These are phyloP conservation scores for Acanthamoeba lenticulata DNA, from an alignment of 208 protist genomes.

Conservation along the genomic window DNA sequence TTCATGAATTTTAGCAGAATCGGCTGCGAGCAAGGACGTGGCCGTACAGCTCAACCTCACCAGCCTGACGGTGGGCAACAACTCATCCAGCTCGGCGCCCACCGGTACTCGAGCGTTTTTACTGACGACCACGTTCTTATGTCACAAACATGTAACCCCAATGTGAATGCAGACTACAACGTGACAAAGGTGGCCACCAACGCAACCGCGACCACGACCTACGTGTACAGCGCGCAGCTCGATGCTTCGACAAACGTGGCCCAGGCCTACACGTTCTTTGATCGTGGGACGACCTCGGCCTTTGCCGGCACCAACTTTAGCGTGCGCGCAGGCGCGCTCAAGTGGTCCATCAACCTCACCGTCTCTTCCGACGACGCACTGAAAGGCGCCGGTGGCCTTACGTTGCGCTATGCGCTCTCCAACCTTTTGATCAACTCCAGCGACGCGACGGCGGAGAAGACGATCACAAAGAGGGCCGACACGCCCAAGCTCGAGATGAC, in stretches of 20 bases:
- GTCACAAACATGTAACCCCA: no score
- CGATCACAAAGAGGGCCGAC: background rate
- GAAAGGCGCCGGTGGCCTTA: background rate
- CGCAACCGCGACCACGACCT: background rate
- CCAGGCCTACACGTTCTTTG: background rate
- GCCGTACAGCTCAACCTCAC: background rate
- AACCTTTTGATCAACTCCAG: background rate
- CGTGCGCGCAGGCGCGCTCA: background rate
- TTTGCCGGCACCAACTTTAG: background rate
- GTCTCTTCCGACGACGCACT: background rate
- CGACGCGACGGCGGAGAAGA: background rate
- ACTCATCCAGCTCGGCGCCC: background rate
- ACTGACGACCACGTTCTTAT: background rate
- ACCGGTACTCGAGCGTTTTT: background rate
- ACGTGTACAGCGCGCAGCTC: background rate
- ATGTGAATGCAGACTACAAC: background rate
- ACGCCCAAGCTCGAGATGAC: background rate
- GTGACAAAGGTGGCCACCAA: background rate
- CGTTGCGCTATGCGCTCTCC: background rate
- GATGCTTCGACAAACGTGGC: background rate
- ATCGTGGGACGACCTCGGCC: background rate
- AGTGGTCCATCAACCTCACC: slow-evolving; percentile 20
- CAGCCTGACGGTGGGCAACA: background rate
- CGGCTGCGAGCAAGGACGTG: background rate
- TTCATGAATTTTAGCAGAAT: background rate